Evolutionary conservation across 345 rosid genomes (phyloP).

Genomic region (Capsella bursapastoris): DNA sequence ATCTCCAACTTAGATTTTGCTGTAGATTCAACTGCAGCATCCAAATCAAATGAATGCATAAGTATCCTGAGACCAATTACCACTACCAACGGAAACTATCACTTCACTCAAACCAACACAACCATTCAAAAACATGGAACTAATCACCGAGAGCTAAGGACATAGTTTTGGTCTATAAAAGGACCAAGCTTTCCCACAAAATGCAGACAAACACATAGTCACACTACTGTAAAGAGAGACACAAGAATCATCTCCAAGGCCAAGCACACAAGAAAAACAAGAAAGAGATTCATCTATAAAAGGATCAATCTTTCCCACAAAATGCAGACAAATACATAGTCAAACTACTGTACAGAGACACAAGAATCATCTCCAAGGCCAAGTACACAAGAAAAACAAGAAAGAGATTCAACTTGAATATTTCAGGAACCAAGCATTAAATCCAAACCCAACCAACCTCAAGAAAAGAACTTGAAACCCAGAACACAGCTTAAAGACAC

Average conservation of each 20-base stretch:
- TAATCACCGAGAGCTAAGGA: conserved; percentile 13
- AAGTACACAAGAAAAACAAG: conserved; percentile 4
- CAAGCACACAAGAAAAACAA: conserved; percentile 6
- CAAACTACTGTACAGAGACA: neutral
- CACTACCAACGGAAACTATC: neutral
- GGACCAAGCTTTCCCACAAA: neutral
- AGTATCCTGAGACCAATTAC: neutral
- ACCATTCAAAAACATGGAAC: neutral
- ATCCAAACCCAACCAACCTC: conserved; percentile 3
- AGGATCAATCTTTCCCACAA: neutral
- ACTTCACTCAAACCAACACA: conserved; percentile 3
- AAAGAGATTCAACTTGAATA: conserved; percentile 11
- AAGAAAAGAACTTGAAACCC: conserved; percentile 21
- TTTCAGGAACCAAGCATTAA: neutral
- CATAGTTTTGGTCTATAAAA: neutral
- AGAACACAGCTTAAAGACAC: conserved; percentile 16
- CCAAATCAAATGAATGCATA: conserved; percentile 26
- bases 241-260: conserved; percentile 15
- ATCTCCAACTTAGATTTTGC: conserved; percentile 44
- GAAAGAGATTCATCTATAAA: conserved; percentile 1
- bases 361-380: conserved; percentile 15
- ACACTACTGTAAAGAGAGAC: neutral
- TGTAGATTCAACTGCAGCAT: conserved; percentile 50
- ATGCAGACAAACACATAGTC: neutral
- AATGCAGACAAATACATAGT: neutral